Base-by-base conservation (phyloP, 495 filamentous ascomycete genomes). In the Delitschia confertaspora region DNA sequence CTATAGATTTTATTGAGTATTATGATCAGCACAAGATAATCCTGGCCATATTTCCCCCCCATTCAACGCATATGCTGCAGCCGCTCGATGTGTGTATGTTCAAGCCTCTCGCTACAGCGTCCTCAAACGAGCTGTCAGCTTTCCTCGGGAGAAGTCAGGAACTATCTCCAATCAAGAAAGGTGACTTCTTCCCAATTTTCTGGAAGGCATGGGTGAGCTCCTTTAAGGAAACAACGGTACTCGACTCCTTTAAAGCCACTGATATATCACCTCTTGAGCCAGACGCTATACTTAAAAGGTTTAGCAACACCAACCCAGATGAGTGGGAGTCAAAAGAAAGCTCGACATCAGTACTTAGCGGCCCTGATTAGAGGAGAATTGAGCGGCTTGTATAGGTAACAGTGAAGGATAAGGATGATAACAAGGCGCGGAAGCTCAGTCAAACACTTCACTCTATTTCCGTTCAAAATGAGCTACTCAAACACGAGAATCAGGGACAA, bases 21-120 rank as follows among this genome's bases (percentile, higher is more conserved):
- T 38, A 16, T 27, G 23, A 51, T 39, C 11, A 26, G 7, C 29
- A 51, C 16, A 32, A 23, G 19, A 56, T 59, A 26, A 24, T 53
- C 13, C 5, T 54, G 2, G 29, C 29, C 25, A 34, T 45, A n/a
- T 34, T 31, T 32, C 43, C 48, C 13, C 42, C 39, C 17, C 48
- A 59, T 44, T 44, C 32, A 30, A 58, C 47, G 20, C 46, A 58
- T 35, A 41, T 14, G 10, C 35, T 57, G 5, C 41, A 57, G 38
- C 45, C 45, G 9, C 44, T 57, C 17, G 39, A 57, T 43, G n/a
- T n/a, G n/a, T n/a, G n/a, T 32, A n/a, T n/a, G n/a, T n/a, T n/a
- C n/a, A n/a, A n/a, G n/a, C n/a, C n/a, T n/a, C n/a, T n/a, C n/a
- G n/a, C 24, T 31, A 4, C 17, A 8, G 14, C 25, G 7, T 42